Evolutionary conservation across 768 basidiomycete genomes (phyloP), one percentile per base, ranked within the genome.

Genomic region (Naematelia encephala): DNA sequence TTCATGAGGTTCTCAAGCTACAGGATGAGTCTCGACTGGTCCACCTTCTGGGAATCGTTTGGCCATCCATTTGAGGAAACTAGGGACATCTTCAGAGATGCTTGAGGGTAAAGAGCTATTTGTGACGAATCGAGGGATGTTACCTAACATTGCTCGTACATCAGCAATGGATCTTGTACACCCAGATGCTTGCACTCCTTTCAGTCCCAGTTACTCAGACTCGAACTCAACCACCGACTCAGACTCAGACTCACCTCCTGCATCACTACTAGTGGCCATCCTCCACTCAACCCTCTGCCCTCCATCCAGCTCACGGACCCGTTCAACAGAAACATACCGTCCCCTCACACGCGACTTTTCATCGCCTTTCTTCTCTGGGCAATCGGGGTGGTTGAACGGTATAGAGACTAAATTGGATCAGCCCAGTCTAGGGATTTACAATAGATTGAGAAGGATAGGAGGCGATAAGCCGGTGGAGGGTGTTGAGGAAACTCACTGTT

Each of bases 81-180:
- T 63, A 0, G 76, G 77, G 1, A 78, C 76, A 57, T 78, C 73
- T 56, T 74, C 75, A 1, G 72, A 57, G n/a, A 78, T 69, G 34
- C 67, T 72, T 16, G 42, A 51, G 0, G 77, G 75, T 47, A 75
- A 56, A 5, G 67, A 70, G 11, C 60, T 39, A 29, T 77, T 75
- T 34, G 70, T 74, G 19, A 78, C 51, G 45, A 68, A 66, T n/a
- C 62, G 65, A 1, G 77, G 78, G 21, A 78, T 72, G 49, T 63
- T 67, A 0, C 72, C 69, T 70, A 26, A 45, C 10, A 22, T 27
- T 56, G n/a, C n/a, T n/a, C n/a, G n/a, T n/a, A n/a, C n/a, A n/a
- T n/a, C n/a, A n/a, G n/a, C n/a, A n/a, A n/a, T n/a, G n/a, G n/a
- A n/a, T n/a, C n/a, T n/a, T n/a, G n/a, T n/a, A n/a, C n/a, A n/a